Evolutionary conservation across 2,329 filamentous ascomycete genomes (phyloP).

Genomic region (Claviceps arundinis): DNA sequence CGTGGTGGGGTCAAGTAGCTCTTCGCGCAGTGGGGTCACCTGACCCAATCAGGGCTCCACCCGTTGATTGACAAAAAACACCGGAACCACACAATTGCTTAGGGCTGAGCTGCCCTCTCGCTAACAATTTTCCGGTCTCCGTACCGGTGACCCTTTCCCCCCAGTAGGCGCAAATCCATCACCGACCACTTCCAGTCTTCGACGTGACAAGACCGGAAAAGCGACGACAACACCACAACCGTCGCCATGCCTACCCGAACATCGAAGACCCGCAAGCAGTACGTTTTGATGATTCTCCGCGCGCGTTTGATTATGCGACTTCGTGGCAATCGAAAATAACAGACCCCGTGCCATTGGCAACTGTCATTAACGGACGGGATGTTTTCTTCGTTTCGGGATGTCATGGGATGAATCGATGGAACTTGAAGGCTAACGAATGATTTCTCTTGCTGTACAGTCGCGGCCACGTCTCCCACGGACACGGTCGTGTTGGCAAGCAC

Average conservation of each 20-base stretch:
- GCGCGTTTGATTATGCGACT: neutral
- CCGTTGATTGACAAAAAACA: neutral
- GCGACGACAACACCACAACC: constrained; percentile 32
- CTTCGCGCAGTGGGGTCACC: constrained; percentile 15
- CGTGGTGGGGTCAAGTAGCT: constrained; percentile 5
- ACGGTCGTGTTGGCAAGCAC: constrained; percentile 98
- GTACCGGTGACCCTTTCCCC: constrained; percentile 13
- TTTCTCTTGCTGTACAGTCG: constrained; percentile 42
- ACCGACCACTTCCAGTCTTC: constrained; percentile 22
- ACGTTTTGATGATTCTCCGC: constrained; percentile 27
- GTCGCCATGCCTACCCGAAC: constrained; percentile 61
- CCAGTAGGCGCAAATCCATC: constrained; percentile 24
- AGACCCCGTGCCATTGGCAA: constrained; percentile 6
- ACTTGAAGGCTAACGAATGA: neutral
- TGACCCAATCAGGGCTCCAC: constrained; percentile 9
- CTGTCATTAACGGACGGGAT: constrained; percentile 11
- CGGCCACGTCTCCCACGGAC: constrained; percentile 95
- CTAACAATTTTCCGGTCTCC: constrained; percentile 22
- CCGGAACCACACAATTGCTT: constrained; percentile 11
- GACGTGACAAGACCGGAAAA: constrained; percentile 25
- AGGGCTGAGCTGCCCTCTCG: constrained; percentile 30
- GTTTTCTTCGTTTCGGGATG: neutral
- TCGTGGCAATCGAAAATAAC: constrained; percentile 3
- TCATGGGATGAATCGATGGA: neutral
- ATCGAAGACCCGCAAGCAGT: constrained; percentile 68